phyloP scores from a whole-genome alignment of 2,329 filamentous ascomycete genomes.

The Colletotrichum musicola region DNA sequence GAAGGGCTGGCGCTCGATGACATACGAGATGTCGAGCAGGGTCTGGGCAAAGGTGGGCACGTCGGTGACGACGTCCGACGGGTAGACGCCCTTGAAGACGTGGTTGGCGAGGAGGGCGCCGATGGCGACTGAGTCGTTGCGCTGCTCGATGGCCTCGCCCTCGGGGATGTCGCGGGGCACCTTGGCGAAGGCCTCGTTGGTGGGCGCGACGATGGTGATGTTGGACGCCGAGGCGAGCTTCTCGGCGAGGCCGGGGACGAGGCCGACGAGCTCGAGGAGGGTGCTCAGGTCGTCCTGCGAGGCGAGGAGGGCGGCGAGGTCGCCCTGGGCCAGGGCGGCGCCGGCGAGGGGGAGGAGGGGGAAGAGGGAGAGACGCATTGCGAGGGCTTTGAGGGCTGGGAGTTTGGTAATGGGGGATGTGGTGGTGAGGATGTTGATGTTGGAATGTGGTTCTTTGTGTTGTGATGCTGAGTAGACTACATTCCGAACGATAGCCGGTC shows the following conservation, averaged over 20 bases:
- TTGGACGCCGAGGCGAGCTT: constrained; percentile 48
- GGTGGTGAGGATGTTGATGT: neutral
- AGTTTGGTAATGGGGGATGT: neutral
- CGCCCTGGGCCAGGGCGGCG: constrained; percentile 39
- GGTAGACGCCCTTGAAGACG: constrained; percentile 48
- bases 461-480: too few species aligned
- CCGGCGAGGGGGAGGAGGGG: constrained; percentile 1
- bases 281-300: constrained; percentile 43
- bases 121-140: constrained; percentile 48
- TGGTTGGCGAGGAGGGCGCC: constrained; percentile 49
- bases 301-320: constrained; percentile 41
- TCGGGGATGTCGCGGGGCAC: constrained; percentile 49
- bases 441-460: neutral
- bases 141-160: constrained; percentile 47
- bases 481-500: too few species aligned
- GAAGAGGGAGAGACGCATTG: constrained; percentile 19
- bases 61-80: constrained; percentile 45
- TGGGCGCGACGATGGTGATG: constrained; percentile 52
- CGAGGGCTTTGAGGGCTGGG: neutral
- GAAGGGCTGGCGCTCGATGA: constrained; percentile 50
- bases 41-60: constrained; percentile 48
- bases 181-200: constrained; percentile 50
- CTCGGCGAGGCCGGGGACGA: constrained; percentile 46
- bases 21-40: constrained; percentile 46
- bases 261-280: constrained; percentile 41